Evolutionary conservation across 192 early-diverging fungal species (phyloP).

Genomic region (Coemansia interrupta): DNA sequence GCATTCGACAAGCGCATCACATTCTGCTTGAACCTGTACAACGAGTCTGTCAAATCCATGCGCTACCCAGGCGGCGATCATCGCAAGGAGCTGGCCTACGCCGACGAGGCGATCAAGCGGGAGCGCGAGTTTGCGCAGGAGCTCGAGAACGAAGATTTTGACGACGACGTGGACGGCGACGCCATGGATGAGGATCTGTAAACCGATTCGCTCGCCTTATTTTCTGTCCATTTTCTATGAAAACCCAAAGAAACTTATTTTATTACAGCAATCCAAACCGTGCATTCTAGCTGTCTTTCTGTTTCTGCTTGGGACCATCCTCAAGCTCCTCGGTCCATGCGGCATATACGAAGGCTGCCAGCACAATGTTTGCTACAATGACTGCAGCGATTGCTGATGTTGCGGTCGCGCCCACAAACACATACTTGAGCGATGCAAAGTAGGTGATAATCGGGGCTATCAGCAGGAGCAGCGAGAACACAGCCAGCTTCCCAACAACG

Average conservation of each 20-base stretch:
- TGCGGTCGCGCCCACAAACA: conserved; percentile 43
- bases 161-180: conserved; percentile 78
- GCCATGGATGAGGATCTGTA: conserved; percentile 43
- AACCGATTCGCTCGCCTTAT: background rate
- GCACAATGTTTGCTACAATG: conserved; percentile 39
- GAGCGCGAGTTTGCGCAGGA: conserved; percentile 90
- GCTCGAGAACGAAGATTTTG: conserved; percentile 74
- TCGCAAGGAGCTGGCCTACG: conserved; percentile 77
- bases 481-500: conserved; percentile 37
- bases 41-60: conserved; percentile 97
- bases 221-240: background rate
- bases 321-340: conserved; percentile 38
- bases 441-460: conserved; percentile 39
- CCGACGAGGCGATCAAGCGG: conserved; percentile 80
- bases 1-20: conserved; percentile 93
- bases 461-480: conserved; percentile 41
- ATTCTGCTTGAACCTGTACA: conserved; percentile 95
- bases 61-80: conserved; percentile 88
- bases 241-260: background rate
- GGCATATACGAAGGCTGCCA: conserved; percentile 39
- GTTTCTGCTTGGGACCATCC: conserved; percentile 3
- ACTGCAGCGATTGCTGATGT: conserved; percentile 44
- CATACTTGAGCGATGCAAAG: conserved; percentile 38
- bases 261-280: background rate
- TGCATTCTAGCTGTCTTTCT: background rate